These are phyloP conservation scores for Coemansia sp. DNA, from an alignment of 192 early-diverging fungal genomes.

Conservation along the genomic window DNA sequence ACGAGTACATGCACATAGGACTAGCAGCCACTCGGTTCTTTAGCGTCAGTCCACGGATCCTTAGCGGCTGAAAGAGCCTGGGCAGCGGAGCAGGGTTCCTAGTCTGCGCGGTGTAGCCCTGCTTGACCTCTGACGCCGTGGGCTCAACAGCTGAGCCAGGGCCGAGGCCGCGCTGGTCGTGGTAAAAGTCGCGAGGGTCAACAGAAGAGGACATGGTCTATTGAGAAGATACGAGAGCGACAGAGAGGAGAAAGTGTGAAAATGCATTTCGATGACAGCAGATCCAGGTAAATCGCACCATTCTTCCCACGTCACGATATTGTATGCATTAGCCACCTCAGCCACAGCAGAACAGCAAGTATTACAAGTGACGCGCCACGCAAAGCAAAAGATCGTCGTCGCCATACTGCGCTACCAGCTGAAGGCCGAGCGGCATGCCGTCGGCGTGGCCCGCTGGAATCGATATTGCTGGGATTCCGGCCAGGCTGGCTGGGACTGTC, in stretches of 20 bases:
- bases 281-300: not conserved
- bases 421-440: slow-evolving; percentile 75
- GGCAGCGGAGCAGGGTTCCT: slow-evolving; percentile 21
- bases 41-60: slow-evolving; percentile 62
- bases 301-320: not conserved
- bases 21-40: slow-evolving; percentile 76
- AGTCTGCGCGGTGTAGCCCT: slow-evolving; percentile 21
- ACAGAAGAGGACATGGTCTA: not conserved
- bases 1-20: slow-evolving; percentile 84
- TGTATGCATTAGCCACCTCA: not conserved
- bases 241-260: not conserved
- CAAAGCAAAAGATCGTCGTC: slow-evolving; percentile 60
- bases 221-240: not conserved
- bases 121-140: slow-evolving; percentile 32
- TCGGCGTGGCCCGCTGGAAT: slow-evolving; percentile 56
- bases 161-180: slow-evolving; percentile 23
- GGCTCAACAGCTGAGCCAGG: slow-evolving; percentile 39
- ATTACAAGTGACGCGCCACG: slow-evolving; percentile 21
- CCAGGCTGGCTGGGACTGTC: slow-evolving; percentile 85
- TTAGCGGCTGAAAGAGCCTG: slow-evolving; percentile 68
- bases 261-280: not conserved
- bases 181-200: slow-evolving; percentile 28
- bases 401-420: slow-evolving; percentile 84
- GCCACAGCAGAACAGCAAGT: not conserved
- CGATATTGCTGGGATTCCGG: slow-evolving; percentile 74